These are phyloP conservation scores for Xylaria telfairii DNA, from an alignment of 495 filamentous ascomycete species.

Conservation along the genomic window DNA sequence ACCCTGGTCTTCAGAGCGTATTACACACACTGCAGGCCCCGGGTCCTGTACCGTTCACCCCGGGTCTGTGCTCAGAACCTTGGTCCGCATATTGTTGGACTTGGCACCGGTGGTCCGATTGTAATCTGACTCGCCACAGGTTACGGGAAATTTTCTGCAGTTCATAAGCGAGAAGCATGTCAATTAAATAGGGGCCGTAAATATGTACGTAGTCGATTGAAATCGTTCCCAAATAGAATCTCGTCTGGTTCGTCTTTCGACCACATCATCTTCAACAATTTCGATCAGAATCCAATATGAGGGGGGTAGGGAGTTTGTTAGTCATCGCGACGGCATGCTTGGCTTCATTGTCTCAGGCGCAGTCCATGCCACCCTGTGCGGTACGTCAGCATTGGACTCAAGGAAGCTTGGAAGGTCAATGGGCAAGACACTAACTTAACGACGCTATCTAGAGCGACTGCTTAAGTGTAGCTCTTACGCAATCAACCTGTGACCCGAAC, in stretches of 20 bases:
- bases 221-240: neutral
- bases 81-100: too few relatives aligned
- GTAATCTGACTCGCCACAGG: neutral
- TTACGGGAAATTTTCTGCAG: neutral
- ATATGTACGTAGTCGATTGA: neutral
- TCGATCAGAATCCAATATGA: conserved; percentile 4
- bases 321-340: conserved; percentile 5
- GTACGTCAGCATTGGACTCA: conserved; percentile 7
- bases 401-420: neutral
- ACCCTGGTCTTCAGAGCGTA: too few relatives aligned
- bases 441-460: conserved; percentile 25
- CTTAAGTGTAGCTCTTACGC: conserved; percentile 25
- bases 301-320: conserved; percentile 4
- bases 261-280: neutral
- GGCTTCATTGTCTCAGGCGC: neutral
- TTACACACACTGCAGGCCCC: too few relatives aligned
- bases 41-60: too few relatives aligned
- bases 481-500: conserved; percentile 29
- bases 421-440: conserved; percentile 4
- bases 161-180: conserved; percentile 3
- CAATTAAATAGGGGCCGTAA: neutral
- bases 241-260: neutral
- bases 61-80: too few relatives aligned
- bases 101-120: neutral
- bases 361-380: conserved; percentile 6